phyloP scores from a whole-genome alignment of 75 land plant species.

The Cunninghamia lanceolata region DNA sequence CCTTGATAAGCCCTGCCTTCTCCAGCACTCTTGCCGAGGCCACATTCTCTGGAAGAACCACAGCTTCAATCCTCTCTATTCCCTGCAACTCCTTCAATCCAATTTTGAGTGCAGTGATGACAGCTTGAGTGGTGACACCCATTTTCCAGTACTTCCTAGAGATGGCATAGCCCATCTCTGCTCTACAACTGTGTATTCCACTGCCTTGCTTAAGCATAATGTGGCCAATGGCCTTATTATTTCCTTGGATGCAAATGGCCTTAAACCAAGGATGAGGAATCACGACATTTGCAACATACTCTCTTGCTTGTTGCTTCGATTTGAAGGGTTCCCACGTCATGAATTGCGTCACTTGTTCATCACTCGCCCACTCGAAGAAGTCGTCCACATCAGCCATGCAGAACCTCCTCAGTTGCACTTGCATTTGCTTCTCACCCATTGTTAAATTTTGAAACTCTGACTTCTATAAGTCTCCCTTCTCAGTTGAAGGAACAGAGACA shows the following conservation, averaged over 20 bases:
- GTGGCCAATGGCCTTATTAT: neutral
- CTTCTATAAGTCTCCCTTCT: no score
- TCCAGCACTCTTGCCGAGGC: conserved; percentile 51
- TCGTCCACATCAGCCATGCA: conserved; percentile 31
- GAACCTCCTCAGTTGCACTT: conserved; percentile 30
- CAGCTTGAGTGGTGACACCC: conserved; percentile 49
- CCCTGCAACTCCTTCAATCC: conserved; percentile 37
- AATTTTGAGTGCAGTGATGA: conserved; percentile 23
- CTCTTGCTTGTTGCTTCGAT: conserved; percentile 26
- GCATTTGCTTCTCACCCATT: neutral
- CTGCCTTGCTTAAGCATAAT: neutral
- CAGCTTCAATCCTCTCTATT: conserved; percentile 42
- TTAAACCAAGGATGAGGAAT: conserved; percentile 50
- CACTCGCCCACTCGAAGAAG: conserved; percentile 44
- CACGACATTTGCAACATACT: conserved; percentile 17
- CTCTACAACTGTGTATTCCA: conserved; percentile 10
- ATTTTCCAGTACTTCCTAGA: conserved; percentile 50
- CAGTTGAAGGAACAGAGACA: no score
- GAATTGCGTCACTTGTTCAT: conserved; percentile 35
- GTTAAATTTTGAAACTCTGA: no score
- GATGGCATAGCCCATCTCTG: conserved; percentile 43
- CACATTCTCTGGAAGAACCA: conserved; percentile 36
- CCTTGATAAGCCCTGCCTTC: conserved; percentile 49
- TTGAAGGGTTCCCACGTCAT: conserved; percentile 35
- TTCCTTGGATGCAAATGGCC: conserved; percentile 39